These are phyloP conservation scores for Murraya paniculata DNA, from an alignment of 345 rosid species.

Conservation along the genomic window DNA sequence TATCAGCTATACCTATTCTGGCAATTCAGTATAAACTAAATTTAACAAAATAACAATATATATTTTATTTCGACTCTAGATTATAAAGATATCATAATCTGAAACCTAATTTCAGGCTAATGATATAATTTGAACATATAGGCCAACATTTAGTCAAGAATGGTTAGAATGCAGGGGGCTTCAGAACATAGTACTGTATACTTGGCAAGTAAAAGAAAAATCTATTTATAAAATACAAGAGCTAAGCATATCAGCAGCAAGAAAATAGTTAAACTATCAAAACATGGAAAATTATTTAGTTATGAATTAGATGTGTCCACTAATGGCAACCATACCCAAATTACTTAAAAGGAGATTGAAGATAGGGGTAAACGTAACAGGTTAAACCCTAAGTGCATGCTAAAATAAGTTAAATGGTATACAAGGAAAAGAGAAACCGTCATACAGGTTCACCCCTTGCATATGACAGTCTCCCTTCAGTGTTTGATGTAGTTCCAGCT, in stretches of 20 bases:
- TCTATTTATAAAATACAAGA: constrained; percentile 7
- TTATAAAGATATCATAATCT: neutral
- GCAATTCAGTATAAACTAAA: neutral
- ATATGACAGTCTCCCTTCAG: constrained; percentile 25
- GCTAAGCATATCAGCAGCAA: neutral
- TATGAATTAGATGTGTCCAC: neutral
- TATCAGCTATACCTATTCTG: neutral
- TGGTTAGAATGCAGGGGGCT: neutral
- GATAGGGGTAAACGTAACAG: neutral
- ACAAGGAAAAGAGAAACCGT: constrained; percentile 1
- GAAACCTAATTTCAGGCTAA: constrained; percentile 1
- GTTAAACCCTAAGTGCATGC: neutral
- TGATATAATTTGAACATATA: neutral
- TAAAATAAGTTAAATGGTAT: neutral
- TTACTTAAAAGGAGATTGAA: neutral
- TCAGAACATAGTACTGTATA: neutral
- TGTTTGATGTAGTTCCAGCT: constrained; percentile 29
- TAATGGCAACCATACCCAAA: neutral
- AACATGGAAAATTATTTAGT: neutral
- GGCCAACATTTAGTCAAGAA: neutral
- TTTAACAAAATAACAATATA: neutral
- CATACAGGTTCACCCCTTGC: constrained; percentile 27
- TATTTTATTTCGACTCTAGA: neutral
- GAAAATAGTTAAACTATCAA: neutral
- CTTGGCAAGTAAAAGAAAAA: neutral